Evolutionary conservation across 2,329 filamentous ascomycete genomes (phyloP).

Genomic region (Talaromyces sp.): DNA sequence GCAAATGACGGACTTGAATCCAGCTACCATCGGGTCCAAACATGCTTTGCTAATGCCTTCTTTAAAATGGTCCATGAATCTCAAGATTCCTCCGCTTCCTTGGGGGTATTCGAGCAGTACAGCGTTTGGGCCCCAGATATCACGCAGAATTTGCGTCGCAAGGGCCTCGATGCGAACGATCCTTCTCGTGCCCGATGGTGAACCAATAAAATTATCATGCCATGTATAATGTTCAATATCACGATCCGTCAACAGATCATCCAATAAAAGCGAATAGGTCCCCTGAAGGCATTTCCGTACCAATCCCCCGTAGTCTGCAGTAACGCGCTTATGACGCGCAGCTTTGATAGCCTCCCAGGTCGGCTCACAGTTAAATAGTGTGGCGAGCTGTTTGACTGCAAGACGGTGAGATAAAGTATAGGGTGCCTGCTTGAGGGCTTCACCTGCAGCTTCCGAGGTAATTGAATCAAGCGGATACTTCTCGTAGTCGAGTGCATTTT

Average conservation of each 20-base stretch:
- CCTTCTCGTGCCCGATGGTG: slow-evolving; percentile 60
- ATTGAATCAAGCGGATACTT: slow-evolving; percentile 59
- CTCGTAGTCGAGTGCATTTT: slow-evolving; percentile 34
- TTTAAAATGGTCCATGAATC: slow-evolving; percentile 37
- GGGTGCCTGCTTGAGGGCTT: slow-evolving; percentile 62
- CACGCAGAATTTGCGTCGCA: slow-evolving; percentile 61
- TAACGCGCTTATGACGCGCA: slow-evolving; percentile 49
- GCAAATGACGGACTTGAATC: slow-evolving; percentile 81
- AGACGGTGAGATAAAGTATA: slow-evolving; percentile 68
- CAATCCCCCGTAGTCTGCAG: slow-evolving; percentile 57
- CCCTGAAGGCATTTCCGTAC: slow-evolving; percentile 65
- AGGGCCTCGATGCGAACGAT: slow-evolving; percentile 77
- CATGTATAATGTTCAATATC: slow-evolving; percentile 61
- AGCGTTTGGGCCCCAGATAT: slow-evolving; percentile 33
- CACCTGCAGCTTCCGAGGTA: slow-evolving; percentile 69
- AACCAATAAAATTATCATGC: slow-evolving; percentile 63
- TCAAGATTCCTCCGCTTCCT: slow-evolving; percentile 25
- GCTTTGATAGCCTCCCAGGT: slow-evolving; percentile 60
- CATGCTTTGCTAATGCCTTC: slow-evolving; percentile 57
- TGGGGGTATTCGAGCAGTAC: not conserved
- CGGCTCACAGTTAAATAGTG: slow-evolving; percentile 62
- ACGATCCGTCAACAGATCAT: slow-evolving; percentile 66
- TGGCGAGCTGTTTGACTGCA: slow-evolving; percentile 66
- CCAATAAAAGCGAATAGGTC: slow-evolving; percentile 72
- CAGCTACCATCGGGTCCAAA: slow-evolving; percentile 66